Base-by-base conservation (phyloP, 1,284 basidiomycete genomes). In the Cerrena zonata region DNA sequence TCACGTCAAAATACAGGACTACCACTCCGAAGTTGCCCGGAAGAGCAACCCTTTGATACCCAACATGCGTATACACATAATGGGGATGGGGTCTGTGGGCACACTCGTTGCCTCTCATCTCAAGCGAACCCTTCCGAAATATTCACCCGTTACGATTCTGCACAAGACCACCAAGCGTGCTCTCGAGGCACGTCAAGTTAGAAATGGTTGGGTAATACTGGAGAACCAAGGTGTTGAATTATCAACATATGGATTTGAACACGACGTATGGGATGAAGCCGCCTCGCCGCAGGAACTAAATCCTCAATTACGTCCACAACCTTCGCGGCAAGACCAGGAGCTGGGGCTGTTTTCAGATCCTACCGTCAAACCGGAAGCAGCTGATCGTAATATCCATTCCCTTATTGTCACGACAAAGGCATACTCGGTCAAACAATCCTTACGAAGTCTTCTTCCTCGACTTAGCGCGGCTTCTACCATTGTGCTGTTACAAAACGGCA, bases 401-500 rank as follows among this genome's bases (percentile, higher is more conserved):
- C 78, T 98, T 49, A 77, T 98, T 64, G 78, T 97, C 58, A 81
- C 91, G 27, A 83, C 89, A 51, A 95, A 94, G 65, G 86, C 90
- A 1, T 76, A 84, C 19, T 72, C 80, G 12, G 88, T 88, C 0
- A 46, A 84, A 0, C 58, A 65, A 1, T 84, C 86, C 2, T 62
- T 98, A 26, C 67, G 71, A 22, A 63, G 69, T 2, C 76, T 98
- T 45, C 67, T 78, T 4, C 79, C 79, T 7, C 81, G 92, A 19
- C 68, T 97, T 24, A 76, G 77, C 3, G 68, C 78, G 0, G 66
- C 78, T 48, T 88, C 86, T 41, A 96, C 94, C 23, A 82, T 98
- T 56, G 89, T 95, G 1, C 79, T 99, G 4, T 69, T 96, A 46
- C 91, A 96, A 64, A 97, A 97, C 65, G 94, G 86, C 65, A 74